Evolutionary conservation across 805 yeast species (phyloP).

Genomic region (Kodamaea sagamina): DNA sequence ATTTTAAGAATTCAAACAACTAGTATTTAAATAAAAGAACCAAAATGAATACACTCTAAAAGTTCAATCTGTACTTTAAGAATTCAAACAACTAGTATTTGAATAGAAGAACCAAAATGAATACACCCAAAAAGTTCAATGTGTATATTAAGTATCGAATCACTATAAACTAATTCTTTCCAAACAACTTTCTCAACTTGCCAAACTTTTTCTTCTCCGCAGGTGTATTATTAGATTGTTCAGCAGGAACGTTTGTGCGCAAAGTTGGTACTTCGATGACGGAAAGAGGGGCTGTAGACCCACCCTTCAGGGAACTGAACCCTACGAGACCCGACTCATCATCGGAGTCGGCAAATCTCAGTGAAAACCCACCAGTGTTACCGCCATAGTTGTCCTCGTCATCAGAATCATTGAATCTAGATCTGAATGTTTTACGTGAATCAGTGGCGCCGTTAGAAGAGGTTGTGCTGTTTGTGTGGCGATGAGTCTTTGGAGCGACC

Average conservation of each 20-base stretch:
- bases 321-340: conserved; percentile 13
- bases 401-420: conserved; percentile 33
- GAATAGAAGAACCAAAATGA: neutral
- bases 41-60: neutral
- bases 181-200: conserved; percentile 42
- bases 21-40: neutral
- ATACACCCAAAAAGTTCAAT: conserved; percentile 7
- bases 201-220: conserved; percentile 40
- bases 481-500: conserved; percentile 3
- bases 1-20: too few relatives aligned
- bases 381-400: conserved; percentile 21
- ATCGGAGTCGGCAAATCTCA: conserved; percentile 17
- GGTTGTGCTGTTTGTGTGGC: neutral
- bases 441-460: conserved; percentile 1
- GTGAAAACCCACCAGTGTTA: conserved; percentile 10
- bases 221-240: conserved; percentile 8
- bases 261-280: conserved; percentile 10
- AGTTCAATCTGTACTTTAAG: too few relatives aligned
- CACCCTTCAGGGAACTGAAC: conserved; percentile 14
- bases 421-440: conserved; percentile 21
- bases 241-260: conserved; percentile 13
- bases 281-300: conserved; percentile 2
- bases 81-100: neutral
- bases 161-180: conserved; percentile 20
- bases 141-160: neutral